Evolutionary conservation across 2,329 filamentous ascomycete genomes (phyloP).

Genomic region (Calonectria hongkongensis): DNA sequence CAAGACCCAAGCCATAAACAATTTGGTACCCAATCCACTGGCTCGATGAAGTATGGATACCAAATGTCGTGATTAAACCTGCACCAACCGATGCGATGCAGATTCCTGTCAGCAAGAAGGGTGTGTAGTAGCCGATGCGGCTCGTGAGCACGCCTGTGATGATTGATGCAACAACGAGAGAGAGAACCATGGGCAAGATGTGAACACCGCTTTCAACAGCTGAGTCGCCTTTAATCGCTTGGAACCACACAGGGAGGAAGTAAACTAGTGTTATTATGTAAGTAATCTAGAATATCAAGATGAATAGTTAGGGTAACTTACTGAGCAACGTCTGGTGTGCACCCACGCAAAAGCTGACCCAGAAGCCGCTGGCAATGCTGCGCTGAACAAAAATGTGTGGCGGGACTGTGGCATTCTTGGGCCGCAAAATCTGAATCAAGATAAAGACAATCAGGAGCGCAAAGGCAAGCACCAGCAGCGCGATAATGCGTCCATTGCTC

Average conservation of each 20-base stretch:
- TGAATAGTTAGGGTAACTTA: background rate
- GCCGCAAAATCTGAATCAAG: slow-evolving; percentile 59
- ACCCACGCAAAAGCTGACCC: slow-evolving; percentile 51
- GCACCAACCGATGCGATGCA: slow-evolving; percentile 59
- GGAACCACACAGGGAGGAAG: slow-evolving; percentile 71
- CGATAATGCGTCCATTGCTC: slow-evolving; percentile 65
- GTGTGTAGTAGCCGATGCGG: slow-evolving; percentile 65
- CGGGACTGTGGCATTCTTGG: slow-evolving; percentile 63
- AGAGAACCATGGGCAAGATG: slow-evolving; percentile 55
- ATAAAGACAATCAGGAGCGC: slow-evolving; percentile 66
- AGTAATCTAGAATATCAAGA: background rate
- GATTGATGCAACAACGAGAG: slow-evolving; percentile 54
- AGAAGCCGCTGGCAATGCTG: slow-evolving; percentile 61
- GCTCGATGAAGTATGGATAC: slow-evolving; percentile 41
- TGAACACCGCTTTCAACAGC: slow-evolving; percentile 52
- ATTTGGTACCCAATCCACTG: slow-evolving; percentile 60
- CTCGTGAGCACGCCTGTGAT: slow-evolving; percentile 54
- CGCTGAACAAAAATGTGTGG: slow-evolving; percentile 64
- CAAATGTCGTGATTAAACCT: slow-evolving; percentile 65
- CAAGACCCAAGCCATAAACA: slow-evolving; percentile 65
- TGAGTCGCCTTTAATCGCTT: slow-evolving; percentile 61
- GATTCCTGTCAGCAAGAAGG: slow-evolving; percentile 60
- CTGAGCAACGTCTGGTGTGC: slow-evolving; percentile 53
- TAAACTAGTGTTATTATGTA: background rate
- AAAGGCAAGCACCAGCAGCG: slow-evolving; percentile 63